Evolutionary conservation across 441 rosid genomes (phyloP).

Genomic region (Kokia cookei): DNA sequence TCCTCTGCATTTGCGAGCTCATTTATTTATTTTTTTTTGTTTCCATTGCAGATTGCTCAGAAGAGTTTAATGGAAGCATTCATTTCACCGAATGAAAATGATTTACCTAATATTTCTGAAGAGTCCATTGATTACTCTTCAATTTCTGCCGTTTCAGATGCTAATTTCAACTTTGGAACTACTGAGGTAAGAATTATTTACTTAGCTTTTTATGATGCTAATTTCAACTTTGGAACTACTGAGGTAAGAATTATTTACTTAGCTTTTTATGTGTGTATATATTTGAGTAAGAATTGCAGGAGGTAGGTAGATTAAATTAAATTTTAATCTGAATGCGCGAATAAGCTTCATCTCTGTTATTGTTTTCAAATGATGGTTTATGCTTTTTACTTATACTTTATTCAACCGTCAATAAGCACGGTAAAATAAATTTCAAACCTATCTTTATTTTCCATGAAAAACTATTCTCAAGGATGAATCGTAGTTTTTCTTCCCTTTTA

Average conservation of each 20-base stretch:
- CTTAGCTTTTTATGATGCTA: neutral
- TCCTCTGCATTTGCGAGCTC: neutral
- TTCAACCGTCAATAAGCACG: neutral
- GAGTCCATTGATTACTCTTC: constrained; percentile 20
- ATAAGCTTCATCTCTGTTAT: neutral
- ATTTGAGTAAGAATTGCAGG: neutral
- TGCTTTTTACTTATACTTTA: neutral
- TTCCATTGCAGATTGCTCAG: constrained; percentile 8
- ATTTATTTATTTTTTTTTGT: neutral
- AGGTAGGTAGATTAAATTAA: neutral
- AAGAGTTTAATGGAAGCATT: constrained; percentile 20
- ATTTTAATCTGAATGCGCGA: neutral
- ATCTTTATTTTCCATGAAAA: neutral
- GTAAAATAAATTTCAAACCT: neutral
- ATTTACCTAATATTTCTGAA: constrained; percentile 10
- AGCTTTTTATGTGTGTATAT: neutral
- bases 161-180: neutral
- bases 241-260: constrained; percentile 11
- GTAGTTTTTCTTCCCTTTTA: neutral
- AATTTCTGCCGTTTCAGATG: constrained; percentile 10
- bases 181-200: constrained; percentile 11
- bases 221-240: neutral
- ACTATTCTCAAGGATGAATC: neutral
- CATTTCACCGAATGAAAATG: constrained; percentile 5
- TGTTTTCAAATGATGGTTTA: neutral